A percentile compares a stretch with the other conserved stretches of the same genome.
phyloP scores from a whole-genome alignment of 495 filamentous ascomycete species.

The Physcia stellaris region DNA sequence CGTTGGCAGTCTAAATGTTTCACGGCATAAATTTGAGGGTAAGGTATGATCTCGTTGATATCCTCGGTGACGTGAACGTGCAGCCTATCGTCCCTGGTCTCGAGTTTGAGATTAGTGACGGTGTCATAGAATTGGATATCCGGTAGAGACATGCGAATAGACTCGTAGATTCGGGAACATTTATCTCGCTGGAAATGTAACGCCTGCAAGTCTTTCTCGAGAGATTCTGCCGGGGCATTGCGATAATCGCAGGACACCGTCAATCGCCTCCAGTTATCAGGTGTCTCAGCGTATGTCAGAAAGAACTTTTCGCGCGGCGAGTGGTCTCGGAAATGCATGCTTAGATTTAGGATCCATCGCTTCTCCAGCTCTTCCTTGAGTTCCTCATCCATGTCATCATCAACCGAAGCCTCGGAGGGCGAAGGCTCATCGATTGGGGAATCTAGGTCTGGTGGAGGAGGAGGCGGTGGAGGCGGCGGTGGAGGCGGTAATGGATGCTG shows the following conservation, averaged over 20 bases:
- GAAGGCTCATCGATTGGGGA: conserved; percentile 23
- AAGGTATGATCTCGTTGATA: conserved; percentile 85
- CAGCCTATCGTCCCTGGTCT: conserved; percentile 76
- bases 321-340: conserved; percentile 95
- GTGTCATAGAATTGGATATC: conserved; percentile 93
- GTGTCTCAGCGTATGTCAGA: conserved; percentile 76
- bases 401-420: conserved; percentile 15
- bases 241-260: conserved; percentile 94
- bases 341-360: conserved; percentile 92
- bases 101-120: conserved; percentile 89
- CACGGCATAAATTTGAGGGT: conserved; percentile 62
- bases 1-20: conserved; percentile 51
- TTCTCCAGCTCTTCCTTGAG: conserved; percentile 72
- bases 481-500: conserved; percentile 11
- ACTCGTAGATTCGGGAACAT: conserved; percentile 87
- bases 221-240: conserved; percentile 59
- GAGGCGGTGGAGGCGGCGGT: conserved; percentile 5
- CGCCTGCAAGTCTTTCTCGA: conserved; percentile 69
- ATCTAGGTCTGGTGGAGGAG: conserved; percentile 9
- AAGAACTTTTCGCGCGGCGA: conserved; percentile 97
- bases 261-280: conserved; percentile 69
- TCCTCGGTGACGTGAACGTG: conserved; percentile 99
- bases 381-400: conserved; percentile 38
- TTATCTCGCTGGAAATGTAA: conserved; percentile 85
- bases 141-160: conserved; percentile 77